These are phyloP conservation scores for Leptosphaerulina australis DNA, from an alignment of 2,329 filamentous ascomycete genomes.

Conservation along the genomic window DNA sequence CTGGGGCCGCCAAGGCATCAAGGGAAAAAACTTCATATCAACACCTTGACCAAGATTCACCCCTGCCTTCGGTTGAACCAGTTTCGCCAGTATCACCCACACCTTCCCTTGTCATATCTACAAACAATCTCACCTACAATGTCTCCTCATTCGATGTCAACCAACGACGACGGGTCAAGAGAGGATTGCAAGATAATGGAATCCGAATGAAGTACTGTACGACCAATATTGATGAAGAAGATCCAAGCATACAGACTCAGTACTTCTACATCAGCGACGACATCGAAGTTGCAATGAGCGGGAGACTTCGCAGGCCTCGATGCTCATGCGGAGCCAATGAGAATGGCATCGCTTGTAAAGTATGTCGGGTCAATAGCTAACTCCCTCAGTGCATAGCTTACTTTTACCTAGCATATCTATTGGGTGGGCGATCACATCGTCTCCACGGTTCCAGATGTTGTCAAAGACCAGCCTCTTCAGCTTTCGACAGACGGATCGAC, in stretches of 20 bases:
- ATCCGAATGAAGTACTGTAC: constrained; percentile 47
- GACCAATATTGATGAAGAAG: constrained; percentile 27
- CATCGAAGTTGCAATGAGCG: constrained; percentile 44
- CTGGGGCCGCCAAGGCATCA: constrained; percentile 41
- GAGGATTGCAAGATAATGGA: constrained; percentile 42
- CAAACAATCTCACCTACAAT: constrained; percentile 44
- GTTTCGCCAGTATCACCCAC: constrained; percentile 33
- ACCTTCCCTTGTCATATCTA: constrained; percentile 42
- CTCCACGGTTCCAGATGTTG: constrained; percentile 28
- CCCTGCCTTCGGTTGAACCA: constrained; percentile 31
- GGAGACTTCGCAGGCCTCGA: constrained; percentile 31
- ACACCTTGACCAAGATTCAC: constrained; percentile 30
- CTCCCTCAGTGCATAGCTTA: not conserved
- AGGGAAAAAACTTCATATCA: constrained; percentile 25
- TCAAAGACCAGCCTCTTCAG: constrained; percentile 36
- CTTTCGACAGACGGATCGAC: constrained; percentile 43
- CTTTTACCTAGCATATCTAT: constrained; percentile 44
- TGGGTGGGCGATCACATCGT: constrained; percentile 47
- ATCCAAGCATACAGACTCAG: constrained; percentile 27
- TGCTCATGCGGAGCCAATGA: constrained; percentile 47
- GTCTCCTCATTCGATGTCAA: constrained; percentile 40
- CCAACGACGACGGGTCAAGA: constrained; percentile 39
- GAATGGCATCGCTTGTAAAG: constrained; percentile 43
- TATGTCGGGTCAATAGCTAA: constrained; percentile 16
- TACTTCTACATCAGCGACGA: constrained; percentile 48